These are phyloP conservation scores for Kodamaea suecica DNA, from an alignment of 1,139 yeast species.

Conservation along the genomic window DNA sequence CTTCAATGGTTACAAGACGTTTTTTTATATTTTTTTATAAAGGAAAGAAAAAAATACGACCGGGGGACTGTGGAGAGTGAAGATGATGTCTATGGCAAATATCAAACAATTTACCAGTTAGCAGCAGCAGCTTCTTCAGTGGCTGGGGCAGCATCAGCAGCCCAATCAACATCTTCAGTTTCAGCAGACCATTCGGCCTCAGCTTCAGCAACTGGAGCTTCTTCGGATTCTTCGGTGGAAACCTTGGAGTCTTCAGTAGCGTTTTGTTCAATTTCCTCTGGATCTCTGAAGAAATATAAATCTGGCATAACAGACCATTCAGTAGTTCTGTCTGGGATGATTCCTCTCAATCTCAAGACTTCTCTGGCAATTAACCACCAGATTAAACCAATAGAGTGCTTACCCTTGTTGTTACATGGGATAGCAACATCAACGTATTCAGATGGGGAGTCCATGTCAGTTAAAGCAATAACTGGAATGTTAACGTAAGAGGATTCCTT, in stretches of 20 bases:
- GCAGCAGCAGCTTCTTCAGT: constrained; percentile 77
- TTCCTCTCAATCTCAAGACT: constrained; percentile 98
- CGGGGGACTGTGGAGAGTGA: constrained; percentile 1
- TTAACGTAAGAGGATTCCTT: constrained; percentile 99
- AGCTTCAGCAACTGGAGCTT: constrained; percentile 50
- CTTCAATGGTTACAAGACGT: constrained; percentile 11
- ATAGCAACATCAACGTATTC: constrained; percentile 99
- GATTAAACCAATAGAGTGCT: constrained; percentile 99
- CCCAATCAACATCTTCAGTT: constrained; percentile 63
- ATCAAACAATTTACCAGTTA: constrained; percentile 39
- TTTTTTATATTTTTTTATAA: constrained; percentile 9
- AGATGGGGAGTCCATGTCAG: constrained; percentile 98
- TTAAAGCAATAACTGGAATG: constrained; percentile 99
- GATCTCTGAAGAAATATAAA: constrained; percentile 99
- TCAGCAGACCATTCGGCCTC: constrained; percentile 55
- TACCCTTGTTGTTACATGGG: constrained; percentile 99
- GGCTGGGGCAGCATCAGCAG: constrained; percentile 65
- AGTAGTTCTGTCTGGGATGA: constrained; percentile 93
- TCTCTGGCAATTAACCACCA: constrained; percentile 99
- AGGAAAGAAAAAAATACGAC: constrained; percentile 9
- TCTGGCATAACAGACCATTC: constrained; percentile 99
- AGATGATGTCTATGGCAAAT: constrained; percentile 5
- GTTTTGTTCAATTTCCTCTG: constrained; percentile 96
- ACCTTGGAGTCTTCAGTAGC: constrained; percentile 63
- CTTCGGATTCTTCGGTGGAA: constrained; percentile 47